Percentiles rank a stretch among this genome's conserved stretches.
Conservation (phyloP, 257 asterid genomes). For the Solanum dulcamara region DNA sequence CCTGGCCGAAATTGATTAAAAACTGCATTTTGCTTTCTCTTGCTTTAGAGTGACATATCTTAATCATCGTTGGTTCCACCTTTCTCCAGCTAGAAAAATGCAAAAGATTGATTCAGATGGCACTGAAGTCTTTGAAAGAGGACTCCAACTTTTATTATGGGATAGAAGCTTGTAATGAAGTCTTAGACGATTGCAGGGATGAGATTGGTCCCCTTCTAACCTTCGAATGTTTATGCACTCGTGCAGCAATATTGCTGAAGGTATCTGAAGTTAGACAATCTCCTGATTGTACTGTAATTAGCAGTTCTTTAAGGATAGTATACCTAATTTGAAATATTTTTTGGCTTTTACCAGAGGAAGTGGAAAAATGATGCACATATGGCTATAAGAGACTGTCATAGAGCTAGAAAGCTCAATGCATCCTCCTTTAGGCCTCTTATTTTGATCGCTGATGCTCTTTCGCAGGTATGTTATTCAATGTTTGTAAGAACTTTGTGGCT, state of each 20-base stretch:
- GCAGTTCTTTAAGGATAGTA: not conserved
- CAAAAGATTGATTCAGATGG: conserved; percentile 67
- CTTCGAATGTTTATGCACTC: conserved; percentile 76
- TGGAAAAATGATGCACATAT: conserved; percentile 85
- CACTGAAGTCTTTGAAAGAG: conserved; percentile 55
- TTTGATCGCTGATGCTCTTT: conserved; percentile 77
- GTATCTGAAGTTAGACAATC: conserved; percentile 17
- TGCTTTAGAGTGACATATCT: not conserved
- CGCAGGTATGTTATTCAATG: conserved; percentile 37
- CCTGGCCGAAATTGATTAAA: not conserved
- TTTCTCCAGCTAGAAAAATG: conserved; percentile 56
- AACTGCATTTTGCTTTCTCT: conserved; percentile 1
- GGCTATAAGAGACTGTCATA: conserved; percentile 83
- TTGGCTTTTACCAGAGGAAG: conserved; percentile 39
- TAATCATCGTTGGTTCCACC: not conserved
- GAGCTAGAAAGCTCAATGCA: conserved; percentile 60
- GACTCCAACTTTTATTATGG: conserved; percentile 54
- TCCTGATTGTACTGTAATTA: not conserved
- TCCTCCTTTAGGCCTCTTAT: conserved; percentile 64
- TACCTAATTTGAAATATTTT: not conserved
- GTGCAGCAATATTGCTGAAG: conserved; percentile 89
- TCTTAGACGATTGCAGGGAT: conserved; percentile 60
- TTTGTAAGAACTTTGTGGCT: not conserved
- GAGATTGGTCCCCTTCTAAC: conserved; percentile 52
- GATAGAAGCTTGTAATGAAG: conserved; percentile 90